Conservation (phyloP, 106 monocot species). For the Narthecium ossifragum region DNA sequence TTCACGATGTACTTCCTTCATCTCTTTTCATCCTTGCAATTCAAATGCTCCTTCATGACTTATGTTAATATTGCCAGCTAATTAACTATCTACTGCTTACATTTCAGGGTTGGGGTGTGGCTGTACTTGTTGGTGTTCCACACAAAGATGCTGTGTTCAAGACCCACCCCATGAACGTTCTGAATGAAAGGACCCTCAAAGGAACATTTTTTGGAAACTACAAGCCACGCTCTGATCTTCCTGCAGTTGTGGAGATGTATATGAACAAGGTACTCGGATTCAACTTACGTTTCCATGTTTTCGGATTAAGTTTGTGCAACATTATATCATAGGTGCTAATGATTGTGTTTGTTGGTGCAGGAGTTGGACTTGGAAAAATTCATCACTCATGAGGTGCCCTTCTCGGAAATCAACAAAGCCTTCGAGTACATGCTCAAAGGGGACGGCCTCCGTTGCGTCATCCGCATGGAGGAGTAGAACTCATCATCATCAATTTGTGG, state of each 20-base stretch:
- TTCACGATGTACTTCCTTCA: constrained; percentile 50
- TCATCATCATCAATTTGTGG: neutral
- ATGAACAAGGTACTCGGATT: neutral
- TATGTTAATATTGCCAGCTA: no score
- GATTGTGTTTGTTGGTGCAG: constrained; percentile 7
- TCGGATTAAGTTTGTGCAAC: no score
- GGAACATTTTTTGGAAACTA: constrained; percentile 94
- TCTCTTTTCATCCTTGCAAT: neutral
- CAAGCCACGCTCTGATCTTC: constrained; percentile 43
- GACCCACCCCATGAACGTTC: constrained; percentile 64
- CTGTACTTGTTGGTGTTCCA: constrained; percentile 78
- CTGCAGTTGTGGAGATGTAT: neutral
- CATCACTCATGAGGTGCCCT: constrained; percentile 48
- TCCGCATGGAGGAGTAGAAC: constrained; percentile 25
- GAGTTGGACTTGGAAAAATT: constrained; percentile 58
- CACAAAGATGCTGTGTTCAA: constrained; percentile 68
- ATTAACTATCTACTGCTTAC: neutral
- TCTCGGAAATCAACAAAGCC: constrained; percentile 56
- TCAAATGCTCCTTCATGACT: no score
- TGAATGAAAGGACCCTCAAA: constrained; percentile 73
- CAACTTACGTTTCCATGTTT: neutral
- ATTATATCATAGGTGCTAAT: no score
- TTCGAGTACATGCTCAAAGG: constrained; percentile 51
- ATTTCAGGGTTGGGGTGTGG: constrained; percentile 81
- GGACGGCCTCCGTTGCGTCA: constrained; percentile 42